Evolutionary conservation across 306 rosid genomes (phyloP).

Genomic region (Begonia loranthoides): DNA sequence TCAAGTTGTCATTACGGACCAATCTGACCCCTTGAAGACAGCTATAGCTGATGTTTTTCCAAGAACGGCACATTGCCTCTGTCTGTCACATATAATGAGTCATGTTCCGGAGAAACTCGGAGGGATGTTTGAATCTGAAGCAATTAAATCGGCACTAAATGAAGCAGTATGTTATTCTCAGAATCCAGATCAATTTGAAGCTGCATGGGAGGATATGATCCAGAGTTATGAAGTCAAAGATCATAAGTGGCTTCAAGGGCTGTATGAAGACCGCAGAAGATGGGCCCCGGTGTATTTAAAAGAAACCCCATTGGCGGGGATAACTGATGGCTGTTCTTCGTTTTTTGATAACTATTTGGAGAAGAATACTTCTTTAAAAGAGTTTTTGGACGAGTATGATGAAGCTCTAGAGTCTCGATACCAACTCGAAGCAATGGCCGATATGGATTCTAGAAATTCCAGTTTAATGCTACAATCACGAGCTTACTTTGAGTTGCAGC

Average conservation of each 20-base stretch:
- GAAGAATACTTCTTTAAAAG: conserved; percentile 31
- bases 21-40: conserved; percentile 27
- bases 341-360: conserved; percentile 32
- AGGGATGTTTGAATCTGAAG: conserved; percentile 27
- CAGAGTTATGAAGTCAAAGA: conserved; percentile 31
- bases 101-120: conserved; percentile 41
- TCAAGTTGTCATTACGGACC: conserved; percentile 41
- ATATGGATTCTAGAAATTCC: conserved; percentile 42
- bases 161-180: conserved; percentile 40
- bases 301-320: conserved; percentile 47
- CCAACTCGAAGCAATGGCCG: conserved; percentile 50
- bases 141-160: conserved; percentile 24
- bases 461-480: conserved; percentile 27
- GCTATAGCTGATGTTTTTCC: conserved; percentile 61
- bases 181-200: conserved; percentile 47
- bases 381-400: conserved; percentile 40
- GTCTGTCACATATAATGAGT: conserved; percentile 32
- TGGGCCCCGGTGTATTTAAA: conserved; percentile 58
- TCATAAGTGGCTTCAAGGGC: conserved; percentile 52
- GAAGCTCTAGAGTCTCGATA: conserved; percentile 31
- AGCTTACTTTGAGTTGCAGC: conserved; percentile 46
- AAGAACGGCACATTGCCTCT: conserved; percentile 53
- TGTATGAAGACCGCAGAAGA: conserved; percentile 43
- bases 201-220: conserved; percentile 56
- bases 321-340: conserved; percentile 26